Percentiles rank a stretch among this genome's conserved stretches.
These are phyloP conservation scores for Hanseniaspora occidentalis DNA, from an alignment of 805 yeast genomes.

Conservation along the genomic window DNA sequence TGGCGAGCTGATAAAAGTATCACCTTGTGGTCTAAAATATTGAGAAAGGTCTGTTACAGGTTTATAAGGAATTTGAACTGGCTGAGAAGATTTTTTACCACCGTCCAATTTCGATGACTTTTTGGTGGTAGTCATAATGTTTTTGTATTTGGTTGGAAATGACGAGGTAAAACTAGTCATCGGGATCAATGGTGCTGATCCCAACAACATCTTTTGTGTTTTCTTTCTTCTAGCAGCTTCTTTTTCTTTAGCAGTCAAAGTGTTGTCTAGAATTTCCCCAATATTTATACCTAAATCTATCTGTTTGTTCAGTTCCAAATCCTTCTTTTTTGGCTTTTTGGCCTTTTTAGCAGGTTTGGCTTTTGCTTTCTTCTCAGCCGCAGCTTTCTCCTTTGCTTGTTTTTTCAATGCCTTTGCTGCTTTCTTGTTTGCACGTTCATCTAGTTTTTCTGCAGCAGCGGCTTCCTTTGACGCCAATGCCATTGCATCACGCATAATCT, in stretches of 20 bases:
- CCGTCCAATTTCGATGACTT: background rate
- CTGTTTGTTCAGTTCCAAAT: constrained; percentile 13
- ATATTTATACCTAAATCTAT: constrained; percentile 9
- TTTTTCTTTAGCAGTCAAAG: constrained; percentile 1
- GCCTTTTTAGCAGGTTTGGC: constrained; percentile 2
- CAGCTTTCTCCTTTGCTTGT: constrained; percentile 17
- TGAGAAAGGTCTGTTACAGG: constrained; percentile 16
- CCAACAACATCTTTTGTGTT: background rate
- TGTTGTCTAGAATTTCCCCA: constrained; percentile 6
- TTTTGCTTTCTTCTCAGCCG: constrained; percentile 2
- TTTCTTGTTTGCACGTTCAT: constrained; percentile 10
- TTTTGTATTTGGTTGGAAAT: constrained; percentile 12
- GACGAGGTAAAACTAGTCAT: constrained; percentile 9
- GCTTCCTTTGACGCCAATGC: constrained; percentile 57
- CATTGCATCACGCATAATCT: constrained; percentile 65
- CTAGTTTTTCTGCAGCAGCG: constrained; percentile 11
- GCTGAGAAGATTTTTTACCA: constrained; percentile 1
- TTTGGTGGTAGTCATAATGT: constrained; percentile 4
- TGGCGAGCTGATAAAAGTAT: constrained; percentile 7
- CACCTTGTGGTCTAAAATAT: constrained; percentile 11
- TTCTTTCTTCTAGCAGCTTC: background rate
- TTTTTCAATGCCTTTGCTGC: constrained; percentile 17
- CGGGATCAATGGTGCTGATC: constrained; percentile 1
- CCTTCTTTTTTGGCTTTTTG: constrained; percentile 8
- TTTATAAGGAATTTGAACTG: constrained; percentile 17